These are phyloP conservation scores for Populus ilicifolia DNA, from an alignment of 345 rosid genomes.

Conservation along the genomic window DNA sequence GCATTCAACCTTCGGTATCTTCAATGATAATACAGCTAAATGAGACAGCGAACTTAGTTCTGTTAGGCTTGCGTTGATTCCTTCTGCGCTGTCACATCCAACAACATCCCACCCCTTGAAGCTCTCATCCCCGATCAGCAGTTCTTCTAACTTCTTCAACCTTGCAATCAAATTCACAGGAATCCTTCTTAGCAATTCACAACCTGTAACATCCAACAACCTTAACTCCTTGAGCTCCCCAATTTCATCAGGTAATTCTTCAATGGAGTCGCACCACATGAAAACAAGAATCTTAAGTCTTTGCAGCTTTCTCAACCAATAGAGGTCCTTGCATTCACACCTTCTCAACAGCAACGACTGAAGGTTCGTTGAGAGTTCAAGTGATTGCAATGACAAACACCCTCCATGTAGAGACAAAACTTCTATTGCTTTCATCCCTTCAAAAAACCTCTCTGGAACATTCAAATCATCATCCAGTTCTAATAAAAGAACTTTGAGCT, in stretches of 20 bases:
- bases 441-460: not conserved
- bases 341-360: not conserved
- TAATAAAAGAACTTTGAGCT: slow-evolving; percentile 6
- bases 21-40: no score
- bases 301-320: not conserved
- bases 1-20: no score
- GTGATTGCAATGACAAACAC: not conserved
- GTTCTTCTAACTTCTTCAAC: no score
- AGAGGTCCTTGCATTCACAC: not conserved
- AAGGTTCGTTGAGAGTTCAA: not conserved
- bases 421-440: not conserved
- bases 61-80: no score
- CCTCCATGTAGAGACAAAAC: not conserved
- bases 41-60: no score
- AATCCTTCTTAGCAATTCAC: no score
- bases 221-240: not conserved
- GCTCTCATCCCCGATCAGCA: no score
- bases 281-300: slow-evolving; percentile 4
- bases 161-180: no score
- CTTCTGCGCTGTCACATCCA: no score
- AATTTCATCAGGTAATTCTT: not conserved
- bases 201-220: no score
- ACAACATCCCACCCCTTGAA: no score
- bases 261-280: not conserved
- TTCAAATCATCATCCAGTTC: not conserved